Percentiles rank a stretch among this genome's conserved stretches.
Evolutionary conservation across 2,329 filamentous ascomycete species (phyloP).

Genomic region (Aspergillus ochraceus): DNA sequence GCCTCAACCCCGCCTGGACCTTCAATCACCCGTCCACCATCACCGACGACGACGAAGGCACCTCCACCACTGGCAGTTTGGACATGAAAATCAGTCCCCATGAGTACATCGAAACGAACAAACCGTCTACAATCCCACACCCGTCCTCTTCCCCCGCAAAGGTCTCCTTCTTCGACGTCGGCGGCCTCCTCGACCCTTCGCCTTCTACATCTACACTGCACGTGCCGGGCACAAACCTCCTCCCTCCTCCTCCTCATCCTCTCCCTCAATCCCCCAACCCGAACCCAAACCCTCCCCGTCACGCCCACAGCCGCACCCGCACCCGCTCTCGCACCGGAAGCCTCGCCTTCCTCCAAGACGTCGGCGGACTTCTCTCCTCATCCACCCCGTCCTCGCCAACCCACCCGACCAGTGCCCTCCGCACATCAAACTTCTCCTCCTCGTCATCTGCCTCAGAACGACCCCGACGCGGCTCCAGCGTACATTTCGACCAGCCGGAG

Average conservation of each 20-base stretch:
- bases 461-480: constrained; percentile 15
- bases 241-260: background rate
- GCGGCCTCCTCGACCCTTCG: constrained; percentile 64
- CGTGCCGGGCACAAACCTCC: constrained; percentile 5
- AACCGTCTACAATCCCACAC: constrained; percentile 24
- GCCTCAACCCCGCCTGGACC: constrained; percentile 34
- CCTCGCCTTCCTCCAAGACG: constrained; percentile 34
- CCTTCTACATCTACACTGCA: constrained; percentile 7
- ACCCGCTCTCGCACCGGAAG: constrained; percentile 22
- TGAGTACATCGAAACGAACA: constrained; percentile 34
- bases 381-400: constrained; percentile 1
- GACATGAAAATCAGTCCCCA: constrained; percentile 34
- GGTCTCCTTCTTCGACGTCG: constrained; percentile 83
- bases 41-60: constrained; percentile 28
- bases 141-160: constrained; percentile 48
- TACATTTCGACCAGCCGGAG: constrained; percentile 22
- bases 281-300: background rate
- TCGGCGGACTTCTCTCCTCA: constrained; percentile 30
- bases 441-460: too few species aligned
- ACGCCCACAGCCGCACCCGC: background rate
- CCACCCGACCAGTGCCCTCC: constrained; percentile 9
- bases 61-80: constrained; percentile 32
- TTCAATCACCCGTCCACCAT: constrained; percentile 24
- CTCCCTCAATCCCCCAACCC: constrained; percentile 4
- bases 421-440: constrained; percentile 9